Evolutionary conservation across 768 basidiomycete species (phyloP).

Genomic region (Phlebiopsis gigantea): DNA sequence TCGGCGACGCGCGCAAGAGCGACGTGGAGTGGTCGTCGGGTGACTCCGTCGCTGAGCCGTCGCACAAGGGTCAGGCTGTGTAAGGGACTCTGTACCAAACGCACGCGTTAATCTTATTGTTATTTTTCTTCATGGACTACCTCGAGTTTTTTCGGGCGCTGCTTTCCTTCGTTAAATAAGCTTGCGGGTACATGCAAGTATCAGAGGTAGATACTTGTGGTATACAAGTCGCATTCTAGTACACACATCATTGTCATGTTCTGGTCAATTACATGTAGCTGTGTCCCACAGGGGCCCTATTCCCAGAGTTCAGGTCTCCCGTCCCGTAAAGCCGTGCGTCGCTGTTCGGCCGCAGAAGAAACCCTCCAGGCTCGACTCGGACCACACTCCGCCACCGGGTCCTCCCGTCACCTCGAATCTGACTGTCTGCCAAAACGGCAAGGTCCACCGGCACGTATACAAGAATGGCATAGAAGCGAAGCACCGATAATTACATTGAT

Average conservation of each 20-base stretch:
- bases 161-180: not conserved
- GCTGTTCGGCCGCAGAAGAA: too few species aligned
- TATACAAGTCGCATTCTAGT: too few species aligned
- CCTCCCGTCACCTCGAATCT: too few species aligned
- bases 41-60: not conserved
- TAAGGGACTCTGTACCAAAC: not conserved
- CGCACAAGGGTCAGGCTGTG: too few species aligned
- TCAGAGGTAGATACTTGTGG: not conserved
- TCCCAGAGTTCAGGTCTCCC: too few species aligned
- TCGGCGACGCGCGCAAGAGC: constrained; percentile 4
- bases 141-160: not conserved
- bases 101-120: not conserved
- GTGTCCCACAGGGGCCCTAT: too few species aligned
- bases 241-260: too few species aligned
- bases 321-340: too few species aligned
- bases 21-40: constrained; percentile 9
- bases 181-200: not conserved
- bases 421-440: too few species aligned
- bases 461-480: not conserved
- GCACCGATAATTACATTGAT: constrained; percentile 2
- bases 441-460: not conserved
- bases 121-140: not conserved
- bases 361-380: too few species aligned
- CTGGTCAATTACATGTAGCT: too few species aligned
- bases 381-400: too few species aligned